These are phyloP conservation scores for Epichloe glyceriae DNA, from an alignment of 2,329 filamentous ascomycete species.

Conservation along the genomic window DNA sequence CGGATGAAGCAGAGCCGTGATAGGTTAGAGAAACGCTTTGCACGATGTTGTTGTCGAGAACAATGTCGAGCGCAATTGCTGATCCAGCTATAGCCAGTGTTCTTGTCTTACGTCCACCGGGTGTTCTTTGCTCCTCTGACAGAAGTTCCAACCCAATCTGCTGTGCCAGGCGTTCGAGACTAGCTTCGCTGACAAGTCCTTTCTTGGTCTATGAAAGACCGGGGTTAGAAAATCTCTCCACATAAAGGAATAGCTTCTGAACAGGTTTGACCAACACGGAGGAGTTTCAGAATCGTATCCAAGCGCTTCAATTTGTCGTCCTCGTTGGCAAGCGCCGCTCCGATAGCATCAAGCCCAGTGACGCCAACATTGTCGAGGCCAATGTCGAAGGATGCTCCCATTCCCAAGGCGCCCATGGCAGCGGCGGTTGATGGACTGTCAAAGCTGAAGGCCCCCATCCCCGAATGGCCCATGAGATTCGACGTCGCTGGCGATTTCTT, in stretches of 20 bases:
- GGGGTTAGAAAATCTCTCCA: neutral
- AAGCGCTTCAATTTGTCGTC: slow-evolving; percentile 43
- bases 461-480: slow-evolving; percentile 33
- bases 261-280: slow-evolving; percentile 28
- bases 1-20: slow-evolving; percentile 42
- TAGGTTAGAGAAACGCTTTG: slow-evolving; percentile 51
- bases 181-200: slow-evolving; percentile 59
- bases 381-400: slow-evolving; percentile 38
- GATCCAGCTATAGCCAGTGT: slow-evolving; percentile 50
- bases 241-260: too few species aligned
- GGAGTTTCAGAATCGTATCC: slow-evolving; percentile 34
- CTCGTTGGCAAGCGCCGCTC: slow-evolving; percentile 29
- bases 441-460: slow-evolving; percentile 39
- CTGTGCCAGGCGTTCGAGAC: slow-evolving; percentile 57
- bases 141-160: slow-evolving; percentile 53
- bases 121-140: slow-evolving; percentile 40
- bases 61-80: slow-evolving; percentile 47
- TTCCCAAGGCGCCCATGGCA: slow-evolving; percentile 42
- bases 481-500: slow-evolving; percentile 49
- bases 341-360: slow-evolving; percentile 29
- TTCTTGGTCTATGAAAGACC: slow-evolving; percentile 26
- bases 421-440: slow-evolving; percentile 52
- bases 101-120: slow-evolving; percentile 34
- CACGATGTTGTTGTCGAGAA: slow-evolving; percentile 48
- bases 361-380: slow-evolving; percentile 38